phyloP scores from a whole-genome alignment of 2,329 filamentous ascomycete species.

The Leptographium flavum region DNA sequence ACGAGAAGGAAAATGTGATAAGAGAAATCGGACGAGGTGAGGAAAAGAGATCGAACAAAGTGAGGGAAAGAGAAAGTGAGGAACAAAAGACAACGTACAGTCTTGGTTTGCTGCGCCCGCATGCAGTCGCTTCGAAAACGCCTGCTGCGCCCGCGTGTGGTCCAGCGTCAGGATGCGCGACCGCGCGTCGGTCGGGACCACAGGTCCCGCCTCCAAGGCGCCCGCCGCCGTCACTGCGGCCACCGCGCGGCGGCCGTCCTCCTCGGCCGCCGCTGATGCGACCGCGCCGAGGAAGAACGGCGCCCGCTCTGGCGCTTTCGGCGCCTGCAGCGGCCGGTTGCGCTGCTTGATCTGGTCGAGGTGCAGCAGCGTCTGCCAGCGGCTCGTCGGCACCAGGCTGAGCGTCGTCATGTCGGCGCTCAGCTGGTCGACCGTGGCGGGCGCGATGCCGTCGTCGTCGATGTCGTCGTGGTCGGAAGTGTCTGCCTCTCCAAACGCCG shows the following conservation, averaged over 20 bases:
- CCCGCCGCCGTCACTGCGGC: slow-evolving; percentile 9
- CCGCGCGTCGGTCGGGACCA: slow-evolving; percentile 14
- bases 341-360: slow-evolving; percentile 84
- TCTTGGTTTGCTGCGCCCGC: slow-evolving; percentile 38
- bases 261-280: slow-evolving; percentile 8
- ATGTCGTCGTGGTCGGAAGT: slow-evolving; percentile 24
- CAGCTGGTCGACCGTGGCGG: slow-evolving; percentile 58
- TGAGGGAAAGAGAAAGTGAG: not conserved
- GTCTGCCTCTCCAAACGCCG: slow-evolving; percentile 50
- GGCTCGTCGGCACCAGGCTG: slow-evolving; percentile 74
- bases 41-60: not conserved
- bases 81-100: slow-evolving; percentile 34
- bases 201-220: slow-evolving; percentile 2
- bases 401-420: slow-evolving; percentile 73
- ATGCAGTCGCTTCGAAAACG: slow-evolving; percentile 43
- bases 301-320: slow-evolving; percentile 83
- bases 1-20: not conserved
- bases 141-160: slow-evolving; percentile 38
- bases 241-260: not conserved
- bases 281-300: slow-evolving; percentile 30
- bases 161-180: slow-evolving; percentile 60
- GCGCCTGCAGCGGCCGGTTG: slow-evolving; percentile 86
- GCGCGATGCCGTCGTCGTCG: slow-evolving; percentile 36
- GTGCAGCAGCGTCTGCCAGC: slow-evolving; percentile 90
- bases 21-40: not conserved